Conservation (phyloP, 441 rosid genomes). For the Capsella rubella region DNA sequence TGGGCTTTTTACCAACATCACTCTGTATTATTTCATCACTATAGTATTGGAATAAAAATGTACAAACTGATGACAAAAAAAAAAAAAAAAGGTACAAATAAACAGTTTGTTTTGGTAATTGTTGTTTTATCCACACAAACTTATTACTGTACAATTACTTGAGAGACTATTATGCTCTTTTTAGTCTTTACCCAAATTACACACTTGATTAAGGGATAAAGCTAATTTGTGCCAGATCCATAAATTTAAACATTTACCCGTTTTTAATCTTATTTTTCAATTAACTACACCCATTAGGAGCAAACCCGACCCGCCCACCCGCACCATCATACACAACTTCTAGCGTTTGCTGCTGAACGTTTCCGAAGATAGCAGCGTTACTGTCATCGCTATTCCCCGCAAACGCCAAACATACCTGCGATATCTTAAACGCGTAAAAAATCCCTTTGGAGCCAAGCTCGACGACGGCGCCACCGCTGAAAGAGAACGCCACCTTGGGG, state of each 20-base stretch:
- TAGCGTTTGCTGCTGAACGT: conserved; percentile 71
- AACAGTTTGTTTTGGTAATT: conserved; percentile 6
- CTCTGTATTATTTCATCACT: background rate
- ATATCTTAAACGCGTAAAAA: conserved; percentile 34
- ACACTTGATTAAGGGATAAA: conserved; percentile 23
- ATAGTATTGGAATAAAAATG: background rate
- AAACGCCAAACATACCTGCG: conserved; percentile 82
- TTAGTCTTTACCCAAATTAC: conserved; percentile 23
- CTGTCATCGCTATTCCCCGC: conserved; percentile 64
- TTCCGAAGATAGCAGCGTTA: conserved; percentile 67
- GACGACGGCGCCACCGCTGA: conserved; percentile 56
- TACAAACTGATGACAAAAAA: too few species aligned
- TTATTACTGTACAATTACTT: conserved; percentile 33
- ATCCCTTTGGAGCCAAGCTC: conserved; percentile 55
- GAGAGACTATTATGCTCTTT: conserved; percentile 1
- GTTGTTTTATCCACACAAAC: conserved; percentile 22
- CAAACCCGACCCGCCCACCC: conserved; percentile 71
- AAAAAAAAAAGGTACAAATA: conserved; percentile 13
- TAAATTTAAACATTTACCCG: background rate
- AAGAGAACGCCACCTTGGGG: conserved; percentile 60
- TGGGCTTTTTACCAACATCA: background rate
- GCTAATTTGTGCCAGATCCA: conserved; percentile 34
- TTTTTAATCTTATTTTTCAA: background rate
- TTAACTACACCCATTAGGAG: conserved; percentile 63
- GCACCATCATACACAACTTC: conserved; percentile 77